phyloP scores from a whole-genome alignment of 2,329 filamentous ascomycete genomes.

The Xylariales sp. region DNA sequence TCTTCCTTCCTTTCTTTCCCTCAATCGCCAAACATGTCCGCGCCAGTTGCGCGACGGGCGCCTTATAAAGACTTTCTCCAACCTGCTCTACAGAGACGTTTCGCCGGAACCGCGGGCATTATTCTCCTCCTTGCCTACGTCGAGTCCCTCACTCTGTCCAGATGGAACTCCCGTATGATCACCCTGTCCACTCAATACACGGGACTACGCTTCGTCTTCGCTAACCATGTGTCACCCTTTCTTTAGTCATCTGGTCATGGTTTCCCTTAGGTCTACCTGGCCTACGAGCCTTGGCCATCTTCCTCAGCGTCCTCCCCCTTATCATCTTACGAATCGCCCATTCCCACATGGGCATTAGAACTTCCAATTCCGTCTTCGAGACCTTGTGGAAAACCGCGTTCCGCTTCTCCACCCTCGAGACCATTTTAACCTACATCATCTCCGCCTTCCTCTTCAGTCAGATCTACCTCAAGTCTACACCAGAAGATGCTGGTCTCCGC shows the following conservation, averaged over 20 bases:
- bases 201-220: not conserved
- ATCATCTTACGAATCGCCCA: constrained; percentile 88
- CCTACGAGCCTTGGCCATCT: constrained; percentile 79
- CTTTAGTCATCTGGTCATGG: constrained; percentile 83
- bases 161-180: constrained; percentile 74
- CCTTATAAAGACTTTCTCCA: constrained; percentile 91
- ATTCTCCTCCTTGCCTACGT: constrained; percentile 78
- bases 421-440: constrained; percentile 78
- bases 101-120: constrained; percentile 79
- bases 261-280: constrained; percentile 83
- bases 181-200: not conserved
- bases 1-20: constrained; percentile 2
- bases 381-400: constrained; percentile 70
- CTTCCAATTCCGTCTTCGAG: constrained; percentile 74
- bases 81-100: constrained; percentile 86
- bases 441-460: constrained; percentile 85
- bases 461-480: constrained; percentile 79
- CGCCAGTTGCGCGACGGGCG: constrained; percentile 65
- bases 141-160: constrained; percentile 76
- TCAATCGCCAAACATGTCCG: constrained; percentile 60
- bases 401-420: constrained; percentile 72
- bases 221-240: constrained; percentile 28
- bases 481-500: constrained; percentile 70
- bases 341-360: constrained; percentile 79
- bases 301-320: constrained; percentile 78